A percentile compares a stretch with the other conserved stretches of the same genome.
Evolutionary conservation across 192 early-diverging fungal species (phyloP).

Genomic region (Coemansia sp.): DNA sequence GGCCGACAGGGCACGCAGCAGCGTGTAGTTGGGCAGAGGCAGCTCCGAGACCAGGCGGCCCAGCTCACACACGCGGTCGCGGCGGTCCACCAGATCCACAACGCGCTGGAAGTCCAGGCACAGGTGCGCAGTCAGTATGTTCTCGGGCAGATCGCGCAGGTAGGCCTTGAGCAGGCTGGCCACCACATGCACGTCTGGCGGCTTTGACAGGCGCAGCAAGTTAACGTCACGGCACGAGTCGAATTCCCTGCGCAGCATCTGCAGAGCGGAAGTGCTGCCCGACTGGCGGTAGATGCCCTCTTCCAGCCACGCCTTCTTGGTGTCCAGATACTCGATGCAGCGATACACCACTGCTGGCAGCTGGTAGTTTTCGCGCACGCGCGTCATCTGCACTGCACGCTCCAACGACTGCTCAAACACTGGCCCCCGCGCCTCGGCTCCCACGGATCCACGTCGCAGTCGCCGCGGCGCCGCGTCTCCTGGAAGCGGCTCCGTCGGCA

Average conservation of each 20-base stretch:
- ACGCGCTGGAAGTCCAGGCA: conserved; percentile 80
- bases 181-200: conserved; percentile 92
- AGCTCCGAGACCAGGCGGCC: conserved; percentile 72
- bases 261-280: conserved; percentile 72
- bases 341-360: conserved; percentile 90
- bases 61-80: conserved; percentile 79
- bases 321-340: conserved; percentile 95
- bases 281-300: conserved; percentile 95
- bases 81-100: conserved; percentile 75
- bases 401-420: conserved; percentile 90
- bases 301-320: conserved; percentile 81
- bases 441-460: conserved; percentile 48
- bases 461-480: conserved; percentile 24
- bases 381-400: conserved; percentile 67
- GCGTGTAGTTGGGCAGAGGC: conserved; percentile 87
- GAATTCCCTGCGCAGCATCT: conserved; percentile 75
- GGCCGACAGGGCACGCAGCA: conserved; percentile 79
- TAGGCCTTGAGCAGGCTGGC: conserved; percentile 90
- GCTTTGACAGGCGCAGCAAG: conserved; percentile 51
- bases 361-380: conserved; percentile 71
- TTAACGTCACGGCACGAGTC: conserved; percentile 59
- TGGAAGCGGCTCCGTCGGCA: conserved; percentile 8
- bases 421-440: conserved; percentile 30
- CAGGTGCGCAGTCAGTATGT: conserved; percentile 86
- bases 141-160: conserved; percentile 82